Percentiles rank a stretch among this genome's conserved stretches.
phyloP scores from a whole-genome alignment of 2,329 filamentous ascomycete species.

The Aspergillus pseudoterreus region DNA sequence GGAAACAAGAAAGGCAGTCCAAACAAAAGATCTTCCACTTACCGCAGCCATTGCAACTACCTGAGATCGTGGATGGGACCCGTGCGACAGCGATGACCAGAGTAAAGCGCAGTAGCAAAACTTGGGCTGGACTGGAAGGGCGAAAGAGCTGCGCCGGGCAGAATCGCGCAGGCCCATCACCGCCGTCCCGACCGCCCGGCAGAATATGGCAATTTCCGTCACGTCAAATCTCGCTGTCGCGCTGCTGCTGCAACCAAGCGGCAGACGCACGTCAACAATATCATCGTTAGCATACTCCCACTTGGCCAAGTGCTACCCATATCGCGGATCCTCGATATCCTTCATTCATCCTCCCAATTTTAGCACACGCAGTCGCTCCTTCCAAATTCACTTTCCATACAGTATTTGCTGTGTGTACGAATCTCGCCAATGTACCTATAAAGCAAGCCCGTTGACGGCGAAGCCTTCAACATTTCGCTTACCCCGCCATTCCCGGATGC shows the following conservation, averaged over 20 bases:
- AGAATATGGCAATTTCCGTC: constrained; percentile 15
- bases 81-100: constrained; percentile 3
- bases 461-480: no score
- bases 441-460: no score
- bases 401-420: no score
- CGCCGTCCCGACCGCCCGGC: constrained; percentile 22
- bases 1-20: not conserved
- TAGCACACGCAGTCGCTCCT: no score
- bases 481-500: no score
- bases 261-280: not conserved
- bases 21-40: constrained; percentile 12
- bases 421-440: no score
- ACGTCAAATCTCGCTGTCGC: not conserved
- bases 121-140: constrained; percentile 8
- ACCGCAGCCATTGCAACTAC: constrained; percentile 35
- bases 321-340: no score
- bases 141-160: constrained; percentile 14
- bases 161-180: constrained; percentile 10
- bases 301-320: no score
- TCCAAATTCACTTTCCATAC: no score
- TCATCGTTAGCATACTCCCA: no score
- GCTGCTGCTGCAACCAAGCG: not conserved
- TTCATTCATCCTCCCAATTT: no score
- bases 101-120: constrained; percentile 9
- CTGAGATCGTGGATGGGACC: constrained; percentile 8